phyloP scores from a whole-genome alignment of 2,329 filamentous ascomycete genomes.

The Mycosphaerella arachidis region DNA sequence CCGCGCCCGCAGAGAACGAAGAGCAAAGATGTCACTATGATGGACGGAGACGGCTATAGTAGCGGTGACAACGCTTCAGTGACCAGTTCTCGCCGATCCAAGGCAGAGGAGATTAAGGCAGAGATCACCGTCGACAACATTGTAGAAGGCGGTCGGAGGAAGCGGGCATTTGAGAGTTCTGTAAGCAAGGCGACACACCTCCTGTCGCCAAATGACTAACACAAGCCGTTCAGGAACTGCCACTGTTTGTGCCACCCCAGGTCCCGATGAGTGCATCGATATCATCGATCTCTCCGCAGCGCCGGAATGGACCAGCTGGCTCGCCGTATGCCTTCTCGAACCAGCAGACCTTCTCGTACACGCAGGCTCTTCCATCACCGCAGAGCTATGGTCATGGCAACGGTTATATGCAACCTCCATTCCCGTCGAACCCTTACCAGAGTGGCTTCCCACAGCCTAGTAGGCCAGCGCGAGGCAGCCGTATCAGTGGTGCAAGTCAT shows the following conservation, averaged over 20 bases:
- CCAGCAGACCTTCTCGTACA: constrained; percentile 75
- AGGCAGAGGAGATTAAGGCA: constrained; percentile 82
- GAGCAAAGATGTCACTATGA: constrained; percentile 49
- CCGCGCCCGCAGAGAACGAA: constrained; percentile 52
- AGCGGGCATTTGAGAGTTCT: constrained; percentile 91
- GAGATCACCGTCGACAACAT: constrained; percentile 99
- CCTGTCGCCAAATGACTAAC: not conserved
- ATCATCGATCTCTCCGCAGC: constrained; percentile 89
- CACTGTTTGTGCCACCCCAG: constrained; percentile 88
- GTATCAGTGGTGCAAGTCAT: constrained; percentile 34
- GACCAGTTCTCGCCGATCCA: constrained; percentile 65
- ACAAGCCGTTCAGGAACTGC: constrained; percentile 66
- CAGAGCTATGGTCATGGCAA: constrained; percentile 58
- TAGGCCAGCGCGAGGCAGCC: constrained; percentile 59
- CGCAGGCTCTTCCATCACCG: constrained; percentile 75
- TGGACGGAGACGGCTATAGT: constrained; percentile 73
- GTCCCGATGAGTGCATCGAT: constrained; percentile 94
- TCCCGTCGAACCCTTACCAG: constrained; percentile 22
- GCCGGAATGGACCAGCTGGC: constrained; percentile 68
- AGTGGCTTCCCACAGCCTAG: constrained; percentile 21
- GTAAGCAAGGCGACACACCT: constrained; percentile 56
- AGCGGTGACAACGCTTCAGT: constrained; percentile 80
- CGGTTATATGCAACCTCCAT: constrained; percentile 21
- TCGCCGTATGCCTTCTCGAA: constrained; percentile 71
- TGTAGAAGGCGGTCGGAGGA: constrained; percentile 90